Evolutionary conservation across 768 basidiomycete genomes (phyloP).

Genomic region (Pulveroboletus sp.): DNA sequence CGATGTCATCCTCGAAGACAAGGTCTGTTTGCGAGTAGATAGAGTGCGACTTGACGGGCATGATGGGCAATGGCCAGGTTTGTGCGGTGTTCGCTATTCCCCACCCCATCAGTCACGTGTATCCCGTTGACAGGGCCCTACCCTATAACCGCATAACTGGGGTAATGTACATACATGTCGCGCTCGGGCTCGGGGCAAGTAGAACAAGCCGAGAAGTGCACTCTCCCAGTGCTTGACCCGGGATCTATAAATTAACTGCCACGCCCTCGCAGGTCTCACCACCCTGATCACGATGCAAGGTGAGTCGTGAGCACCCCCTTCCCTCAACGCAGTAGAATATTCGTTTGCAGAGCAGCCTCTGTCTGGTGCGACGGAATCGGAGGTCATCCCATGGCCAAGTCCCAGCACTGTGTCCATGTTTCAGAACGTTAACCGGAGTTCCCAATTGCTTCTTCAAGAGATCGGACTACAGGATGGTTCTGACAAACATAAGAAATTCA

Average conservation of each 20-base stretch:
- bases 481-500: constrained; percentile 6
- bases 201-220: background rate
- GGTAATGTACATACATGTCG: constrained; percentile 13
- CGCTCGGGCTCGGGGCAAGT: background rate
- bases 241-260: background rate
- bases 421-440: background rate
- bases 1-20: constrained; percentile 36
- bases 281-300: constrained; percentile 1
- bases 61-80: constrained; percentile 18
- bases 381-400: constrained; percentile 4
- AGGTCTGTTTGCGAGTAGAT: constrained; percentile 19
- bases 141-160: too few relatives aligned
- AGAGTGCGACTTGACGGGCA: constrained; percentile 20
- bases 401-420: background rate
- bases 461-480: constrained; percentile 1
- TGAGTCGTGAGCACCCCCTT: background rate
- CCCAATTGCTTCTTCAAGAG: background rate
- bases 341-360: constrained; percentile 1
- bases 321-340: background rate
- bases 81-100: constrained; percentile 8
- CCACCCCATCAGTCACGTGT: constrained; percentile 18
- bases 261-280: background rate
- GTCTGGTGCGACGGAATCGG: background rate
- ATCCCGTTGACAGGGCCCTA: too few relatives aligned
- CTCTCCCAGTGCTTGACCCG: constrained; percentile 3